These are phyloP conservation scores for Stellera chamaejasme DNA, from an alignment of 345 rosid species.

Conservation along the genomic window DNA sequence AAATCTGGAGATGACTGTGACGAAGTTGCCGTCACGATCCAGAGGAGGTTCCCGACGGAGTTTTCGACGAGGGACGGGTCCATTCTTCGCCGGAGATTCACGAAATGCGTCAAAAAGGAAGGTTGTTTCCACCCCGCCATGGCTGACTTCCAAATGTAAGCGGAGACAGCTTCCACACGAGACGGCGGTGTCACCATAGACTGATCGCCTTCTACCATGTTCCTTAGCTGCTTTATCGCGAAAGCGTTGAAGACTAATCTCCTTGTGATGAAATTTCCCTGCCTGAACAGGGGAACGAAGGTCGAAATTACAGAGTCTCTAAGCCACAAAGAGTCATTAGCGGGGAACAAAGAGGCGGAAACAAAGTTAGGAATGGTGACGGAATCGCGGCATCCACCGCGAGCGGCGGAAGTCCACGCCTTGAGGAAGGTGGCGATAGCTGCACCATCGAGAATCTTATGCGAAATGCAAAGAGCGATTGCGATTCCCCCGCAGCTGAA, in stretches of 20 bases:
- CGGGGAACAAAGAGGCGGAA: too few species aligned
- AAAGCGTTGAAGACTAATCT: constrained; percentile 31
- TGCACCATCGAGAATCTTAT: constrained; percentile 30
- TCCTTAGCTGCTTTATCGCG: constrained; percentile 18
- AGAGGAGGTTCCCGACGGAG: constrained; percentile 23
- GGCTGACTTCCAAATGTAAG: constrained; percentile 29
- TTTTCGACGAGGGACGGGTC: too few species aligned
- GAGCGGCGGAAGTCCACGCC: constrained; percentile 22
- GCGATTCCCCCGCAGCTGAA: constrained; percentile 33
- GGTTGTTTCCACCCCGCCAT: constrained; percentile 23
- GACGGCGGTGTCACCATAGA: constrained; percentile 15
- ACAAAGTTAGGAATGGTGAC: constrained; percentile 15
- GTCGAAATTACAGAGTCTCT: too few species aligned
- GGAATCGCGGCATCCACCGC: constrained; percentile 2
- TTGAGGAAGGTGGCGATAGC: constrained; percentile 22
- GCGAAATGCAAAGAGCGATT: constrained; percentile 33
- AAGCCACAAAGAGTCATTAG: too few species aligned
- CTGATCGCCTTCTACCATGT: not conserved
- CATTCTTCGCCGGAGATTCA: constrained; percentile 31
- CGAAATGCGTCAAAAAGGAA: constrained; percentile 22
- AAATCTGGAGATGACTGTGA: constrained; percentile 7
- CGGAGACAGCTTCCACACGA: constrained; percentile 28
- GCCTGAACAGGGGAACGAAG: too few species aligned
- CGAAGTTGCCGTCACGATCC: constrained; percentile 27
- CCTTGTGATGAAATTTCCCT: constrained; percentile 21